phyloP scores from a whole-genome alignment of 1,284 basidiomycete genomes.

The Quambalaria eucalypti region DNA sequence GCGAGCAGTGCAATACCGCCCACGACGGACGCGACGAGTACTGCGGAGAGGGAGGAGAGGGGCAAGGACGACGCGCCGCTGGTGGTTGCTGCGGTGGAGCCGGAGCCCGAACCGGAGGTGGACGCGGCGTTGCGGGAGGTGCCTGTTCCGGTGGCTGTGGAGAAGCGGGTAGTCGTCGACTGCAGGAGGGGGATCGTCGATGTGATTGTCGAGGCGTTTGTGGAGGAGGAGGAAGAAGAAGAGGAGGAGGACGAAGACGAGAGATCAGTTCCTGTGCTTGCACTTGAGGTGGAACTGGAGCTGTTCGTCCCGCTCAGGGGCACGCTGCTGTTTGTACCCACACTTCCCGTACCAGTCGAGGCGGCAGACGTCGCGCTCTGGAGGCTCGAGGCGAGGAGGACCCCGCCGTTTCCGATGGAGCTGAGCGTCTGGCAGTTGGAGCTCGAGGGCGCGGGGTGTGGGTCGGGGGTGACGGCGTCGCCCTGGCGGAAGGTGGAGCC shows the following conservation, averaged over 20 bases:
- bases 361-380: not conserved
- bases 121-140: not conserved
- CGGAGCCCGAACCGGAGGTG: not conserved
- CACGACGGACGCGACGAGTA: not conserved
- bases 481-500: constrained; percentile 36
- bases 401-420: constrained; percentile 12
- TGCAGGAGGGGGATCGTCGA: too few species aligned
- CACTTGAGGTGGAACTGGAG: too few species aligned
- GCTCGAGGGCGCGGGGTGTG: constrained; percentile 14
- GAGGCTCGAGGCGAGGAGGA: not conserved
- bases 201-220: too few species aligned
- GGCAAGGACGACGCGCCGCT: not conserved
- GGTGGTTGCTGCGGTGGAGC: not conserved
- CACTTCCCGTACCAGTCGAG: too few species aligned
- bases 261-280: too few species aligned
- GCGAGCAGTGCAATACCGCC: not conserved
- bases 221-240: too few species aligned
- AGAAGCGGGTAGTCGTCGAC: not conserved
- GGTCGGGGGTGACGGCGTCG: constrained; percentile 16
- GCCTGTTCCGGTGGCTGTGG: not conserved
- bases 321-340: too few species aligned
- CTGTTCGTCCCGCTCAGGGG: too few species aligned
- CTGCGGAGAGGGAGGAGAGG: not conserved
- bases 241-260: too few species aligned
- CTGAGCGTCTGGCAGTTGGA: constrained; percentile 14